These are phyloP conservation scores for Heterobasidion irregulare DNA, from an alignment of 1,284 basidiomycete species.

Conservation along the genomic window DNA sequence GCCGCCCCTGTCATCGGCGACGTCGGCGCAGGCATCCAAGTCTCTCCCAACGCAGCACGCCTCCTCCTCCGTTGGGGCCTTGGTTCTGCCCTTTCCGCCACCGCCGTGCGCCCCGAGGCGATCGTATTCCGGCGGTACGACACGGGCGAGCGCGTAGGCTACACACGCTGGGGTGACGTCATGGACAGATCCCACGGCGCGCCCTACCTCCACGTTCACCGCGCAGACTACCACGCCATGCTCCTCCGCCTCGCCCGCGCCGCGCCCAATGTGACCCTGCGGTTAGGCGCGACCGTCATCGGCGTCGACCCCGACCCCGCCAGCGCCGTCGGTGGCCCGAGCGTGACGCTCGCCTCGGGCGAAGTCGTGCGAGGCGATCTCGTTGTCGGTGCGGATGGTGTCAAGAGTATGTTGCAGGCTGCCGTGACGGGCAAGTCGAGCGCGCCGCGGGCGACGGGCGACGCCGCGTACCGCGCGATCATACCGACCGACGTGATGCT, in stretches of 20 bases:
- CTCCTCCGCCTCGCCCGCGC: constrained; percentile 41
- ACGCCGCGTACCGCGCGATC: constrained; percentile 41
- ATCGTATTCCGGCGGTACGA: constrained; percentile 33
- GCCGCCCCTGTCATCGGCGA: constrained; percentile 32
- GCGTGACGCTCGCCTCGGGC: constrained; percentile 28
- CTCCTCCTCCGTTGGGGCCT: constrained; percentile 36
- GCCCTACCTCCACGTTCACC: constrained; percentile 44
- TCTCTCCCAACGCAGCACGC: constrained; percentile 36
- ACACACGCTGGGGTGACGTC: constrained; percentile 28
- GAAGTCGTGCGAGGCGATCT: constrained; percentile 28
- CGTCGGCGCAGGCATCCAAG: constrained; percentile 44
- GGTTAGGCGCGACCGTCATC: constrained; percentile 36
- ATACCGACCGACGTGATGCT: constrained; percentile 37
- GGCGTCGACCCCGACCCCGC: constrained; percentile 28
- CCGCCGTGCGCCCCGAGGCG: constrained; percentile 30
- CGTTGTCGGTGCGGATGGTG: constrained; percentile 36
- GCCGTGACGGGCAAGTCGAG: constrained; percentile 27
- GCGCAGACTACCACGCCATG: constrained; percentile 42
- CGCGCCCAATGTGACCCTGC: constrained; percentile 33
- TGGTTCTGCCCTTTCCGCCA: constrained; percentile 22
- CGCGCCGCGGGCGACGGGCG: constrained; percentile 37
- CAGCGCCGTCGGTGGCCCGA: constrained; percentile 16
- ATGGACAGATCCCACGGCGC: constrained; percentile 31
- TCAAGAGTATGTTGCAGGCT: constrained; percentile 43
- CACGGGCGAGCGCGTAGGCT: constrained; percentile 33